Evolutionary conservation across 257 asterid species (phyloP), one percentile per base, ranked within the genome.

Genomic region (Gardenia jasminoides): DNA sequence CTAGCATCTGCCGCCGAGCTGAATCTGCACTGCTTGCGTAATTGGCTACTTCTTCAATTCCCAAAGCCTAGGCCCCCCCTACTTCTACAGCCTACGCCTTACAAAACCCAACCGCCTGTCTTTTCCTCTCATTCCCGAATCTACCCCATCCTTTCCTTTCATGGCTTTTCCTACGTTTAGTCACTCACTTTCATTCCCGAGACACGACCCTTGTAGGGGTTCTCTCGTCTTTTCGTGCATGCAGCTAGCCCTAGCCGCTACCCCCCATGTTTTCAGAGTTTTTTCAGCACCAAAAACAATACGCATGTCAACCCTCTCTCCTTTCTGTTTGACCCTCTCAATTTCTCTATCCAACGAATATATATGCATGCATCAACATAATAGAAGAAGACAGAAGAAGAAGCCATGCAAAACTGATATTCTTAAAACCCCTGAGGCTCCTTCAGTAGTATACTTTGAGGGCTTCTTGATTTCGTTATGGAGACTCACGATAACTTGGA

Each of bases 211-310:
- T 30, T 44, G 6, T 88, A 89, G 95, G 95, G 97, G 81, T 62
- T 84, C 56, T 88, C 78, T 13, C 1, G 98, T 88, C 91, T 24
- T 86, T 90, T 72, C 76, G 19, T 56, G 85, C 87, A 88, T 84
- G 89, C 85, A 68, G 84, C 71, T 76, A 65, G 39, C 83, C 77
- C 84, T 81, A 88, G 91, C 97, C 94, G 87, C 94, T 87, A 77
- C 82, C 82, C 85, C 81, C 97, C 96, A 89, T 89, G 97, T 90
- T 92, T 93, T 93, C 96, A 89, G 96, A 84, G 89, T 82, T 88
- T 84, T 36, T 88, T 82, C 86, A 50, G 88, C 98, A 89, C 96
- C 94, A 88, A 91, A 89, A 89, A 92, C 97, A 81, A 89, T 88
- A 91, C 97, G 97, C 97, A 92, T 90, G 96, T 94, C 82, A 82